These are phyloP conservation scores for Aspergillus caelatus DNA, from an alignment of 2,329 filamentous ascomycete genomes.

Conservation along the genomic window DNA sequence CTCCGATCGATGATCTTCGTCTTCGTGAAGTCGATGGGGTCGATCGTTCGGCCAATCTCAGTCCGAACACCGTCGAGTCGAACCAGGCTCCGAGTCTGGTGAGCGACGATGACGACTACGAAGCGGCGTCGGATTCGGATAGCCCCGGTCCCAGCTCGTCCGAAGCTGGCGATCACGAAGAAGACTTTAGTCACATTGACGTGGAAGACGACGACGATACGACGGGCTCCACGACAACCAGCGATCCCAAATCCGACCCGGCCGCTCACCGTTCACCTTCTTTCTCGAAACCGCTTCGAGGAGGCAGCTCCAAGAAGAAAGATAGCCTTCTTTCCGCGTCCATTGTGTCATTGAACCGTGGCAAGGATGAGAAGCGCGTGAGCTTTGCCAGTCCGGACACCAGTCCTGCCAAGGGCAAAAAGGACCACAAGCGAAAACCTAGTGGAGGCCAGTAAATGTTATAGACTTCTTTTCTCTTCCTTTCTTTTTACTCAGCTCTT, in stretches of 20 bases:
- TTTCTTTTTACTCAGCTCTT: constrained; percentile 13
- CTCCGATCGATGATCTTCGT: constrained; percentile 27
- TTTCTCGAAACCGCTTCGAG: constrained; percentile 35
- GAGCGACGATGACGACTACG: constrained; percentile 80
- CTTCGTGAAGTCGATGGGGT: constrained; percentile 53
- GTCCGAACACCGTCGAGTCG: constrained; percentile 69
- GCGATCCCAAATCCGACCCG: constrained; percentile 38
- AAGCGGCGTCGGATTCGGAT: constrained; percentile 66
- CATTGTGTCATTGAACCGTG: constrained; percentile 30
- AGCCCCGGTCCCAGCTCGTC: constrained; percentile 56
- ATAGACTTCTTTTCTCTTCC: constrained; percentile 15
- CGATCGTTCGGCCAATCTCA: constrained; percentile 57
- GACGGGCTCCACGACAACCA: constrained; percentile 34
- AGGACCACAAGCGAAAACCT: constrained; percentile 29
- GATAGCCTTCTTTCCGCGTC: constrained; percentile 30
- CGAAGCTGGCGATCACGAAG: constrained; percentile 58
- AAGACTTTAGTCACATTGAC: constrained; percentile 48
- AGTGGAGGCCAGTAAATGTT: constrained; percentile 21
- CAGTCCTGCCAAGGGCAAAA: constrained; percentile 33
- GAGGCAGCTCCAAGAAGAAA: constrained; percentile 35
- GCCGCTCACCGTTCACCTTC: constrained; percentile 29
- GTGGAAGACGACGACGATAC: constrained; percentile 50
- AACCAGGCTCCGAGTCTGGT: constrained; percentile 79
- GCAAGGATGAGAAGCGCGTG: constrained; percentile 40
- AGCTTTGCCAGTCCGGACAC: constrained; percentile 40